Conservation (phyloP, 129 eudicot species). For the Silybum marianum region DNA sequence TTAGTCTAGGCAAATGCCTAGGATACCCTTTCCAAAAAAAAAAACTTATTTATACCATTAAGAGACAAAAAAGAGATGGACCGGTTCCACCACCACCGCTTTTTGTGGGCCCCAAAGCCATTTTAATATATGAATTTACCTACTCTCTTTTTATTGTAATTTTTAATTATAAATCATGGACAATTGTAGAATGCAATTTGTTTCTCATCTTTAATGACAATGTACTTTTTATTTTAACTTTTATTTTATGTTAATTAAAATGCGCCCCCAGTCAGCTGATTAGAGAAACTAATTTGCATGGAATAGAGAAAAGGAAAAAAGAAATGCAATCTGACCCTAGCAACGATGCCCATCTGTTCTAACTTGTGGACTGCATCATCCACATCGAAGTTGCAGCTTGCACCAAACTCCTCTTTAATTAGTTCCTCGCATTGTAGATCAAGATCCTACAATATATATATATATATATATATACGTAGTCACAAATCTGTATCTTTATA, state of each 20-base stretch:
- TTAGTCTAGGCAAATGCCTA: too few relatives aligned
- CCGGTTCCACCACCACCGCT: background rate
- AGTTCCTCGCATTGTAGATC: conserved; percentile 83
- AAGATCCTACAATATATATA: conserved; percentile 61
- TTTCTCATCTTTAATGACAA: background rate
- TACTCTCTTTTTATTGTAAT: background rate
- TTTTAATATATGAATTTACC: background rate
- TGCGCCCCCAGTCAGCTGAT: background rate
- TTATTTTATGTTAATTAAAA: too few relatives aligned
- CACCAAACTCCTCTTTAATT: conserved; percentile 87
- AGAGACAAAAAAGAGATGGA: background rate
- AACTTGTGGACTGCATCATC: conserved; percentile 92
- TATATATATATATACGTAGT: conserved; percentile 1
- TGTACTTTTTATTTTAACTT: too few relatives aligned
- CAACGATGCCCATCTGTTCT: conserved; percentile 86
- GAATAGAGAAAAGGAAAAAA: background rate
- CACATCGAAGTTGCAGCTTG: conserved; percentile 83
- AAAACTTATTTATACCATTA: background rate
- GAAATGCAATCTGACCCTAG: conserved; percentile 64
- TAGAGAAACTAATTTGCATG: background rate
- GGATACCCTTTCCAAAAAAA: too few relatives aligned
- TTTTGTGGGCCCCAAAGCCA: background rate
- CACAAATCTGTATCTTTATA: conserved; percentile 8
- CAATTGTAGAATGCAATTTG: background rate
- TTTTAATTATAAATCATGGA: background rate